These are phyloP conservation scores for Teratosphaeria zuluensis DNA, from an alignment of 2,329 filamentous ascomycete genomes.

Conservation along the genomic window DNA sequence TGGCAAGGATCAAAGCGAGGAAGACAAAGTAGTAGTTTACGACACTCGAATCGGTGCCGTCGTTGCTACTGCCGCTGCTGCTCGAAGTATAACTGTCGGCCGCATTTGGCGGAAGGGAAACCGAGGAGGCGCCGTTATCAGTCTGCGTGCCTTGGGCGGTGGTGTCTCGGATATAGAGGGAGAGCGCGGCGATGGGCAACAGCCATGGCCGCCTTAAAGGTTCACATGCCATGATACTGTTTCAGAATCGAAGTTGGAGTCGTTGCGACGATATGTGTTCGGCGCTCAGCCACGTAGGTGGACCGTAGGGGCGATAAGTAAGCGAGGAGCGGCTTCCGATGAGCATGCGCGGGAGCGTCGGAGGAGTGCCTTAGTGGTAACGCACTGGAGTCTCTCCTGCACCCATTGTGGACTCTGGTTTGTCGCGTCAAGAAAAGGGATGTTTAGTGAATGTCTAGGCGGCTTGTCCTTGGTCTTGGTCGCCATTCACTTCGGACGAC, in stretches of 20 bases:
- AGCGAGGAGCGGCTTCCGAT: not conserved
- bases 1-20: slow-evolving; percentile 42
- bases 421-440: not conserved
- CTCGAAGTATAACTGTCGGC: not conserved
- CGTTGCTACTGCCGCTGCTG: not conserved
- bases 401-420: not conserved
- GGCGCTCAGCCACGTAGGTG: not conserved
- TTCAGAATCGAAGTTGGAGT: not conserved
- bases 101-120: not conserved
- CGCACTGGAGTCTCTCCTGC: not conserved
- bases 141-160: not conserved
- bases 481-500: not conserved
- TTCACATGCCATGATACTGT: not conserved
- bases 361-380: not conserved
- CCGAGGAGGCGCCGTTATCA: not conserved
- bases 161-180: not conserved
- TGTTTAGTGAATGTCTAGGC: not conserved
- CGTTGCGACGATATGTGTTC: not conserved
- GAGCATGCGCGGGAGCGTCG: not conserved
- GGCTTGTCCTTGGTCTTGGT: not conserved
- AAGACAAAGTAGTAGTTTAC: slow-evolving; percentile 48
- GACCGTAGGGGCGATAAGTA: not conserved
- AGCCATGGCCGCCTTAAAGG: not conserved
- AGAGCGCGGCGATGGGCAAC: not conserved
- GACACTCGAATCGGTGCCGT: slow-evolving; percentile 11